Conservation (phyloP, 164 flowering plant genomes). For the Berberis vulgaris region DNA sequence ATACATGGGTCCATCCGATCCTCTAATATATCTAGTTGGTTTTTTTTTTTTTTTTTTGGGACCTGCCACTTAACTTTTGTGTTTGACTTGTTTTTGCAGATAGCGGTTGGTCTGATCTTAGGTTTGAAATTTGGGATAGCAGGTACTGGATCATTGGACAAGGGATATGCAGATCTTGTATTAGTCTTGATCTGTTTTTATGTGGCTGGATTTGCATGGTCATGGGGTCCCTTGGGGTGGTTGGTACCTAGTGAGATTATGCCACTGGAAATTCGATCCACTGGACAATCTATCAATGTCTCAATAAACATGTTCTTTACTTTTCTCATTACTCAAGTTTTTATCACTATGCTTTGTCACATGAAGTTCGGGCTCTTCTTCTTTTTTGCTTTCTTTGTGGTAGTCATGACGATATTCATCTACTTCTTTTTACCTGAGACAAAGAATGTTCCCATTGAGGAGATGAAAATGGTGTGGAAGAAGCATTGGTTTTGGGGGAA, state of each 20-base stretch:
- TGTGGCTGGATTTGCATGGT: constrained; percentile 9
- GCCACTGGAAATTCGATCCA: constrained; percentile 7
- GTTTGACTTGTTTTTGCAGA: no score
- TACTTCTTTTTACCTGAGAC: constrained; percentile 6
- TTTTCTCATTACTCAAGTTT: constrained; percentile 1
- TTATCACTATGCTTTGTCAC: constrained; percentile 7
- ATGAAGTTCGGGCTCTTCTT: constrained; percentile 8
- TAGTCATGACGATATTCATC: constrained; percentile 1
- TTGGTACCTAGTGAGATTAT: constrained; percentile 7
- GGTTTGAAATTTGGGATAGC: constrained; percentile 2
- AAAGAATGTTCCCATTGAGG: constrained; percentile 9
- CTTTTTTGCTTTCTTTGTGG: constrained; percentile 1
- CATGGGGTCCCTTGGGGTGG: constrained; percentile 11
- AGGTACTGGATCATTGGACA: neutral
- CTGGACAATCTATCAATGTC: constrained; percentile 7
- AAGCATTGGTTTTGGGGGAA: constrained; percentile 10
- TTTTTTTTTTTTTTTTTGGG: no score
- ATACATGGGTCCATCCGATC: neutral
- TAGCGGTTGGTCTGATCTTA: neutral
- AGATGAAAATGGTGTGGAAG: constrained; percentile 7
- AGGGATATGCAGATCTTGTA: neutral
- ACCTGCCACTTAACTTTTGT: neutral
- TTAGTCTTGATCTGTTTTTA: neutral
- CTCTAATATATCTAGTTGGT: no score
- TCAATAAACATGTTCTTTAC: constrained; percentile 8